Evolutionary conservation across 2,329 filamentous ascomycete genomes (phyloP), one percentile per base, ranked within the genome.

Genomic region (Nakataea oryzae): DNA sequence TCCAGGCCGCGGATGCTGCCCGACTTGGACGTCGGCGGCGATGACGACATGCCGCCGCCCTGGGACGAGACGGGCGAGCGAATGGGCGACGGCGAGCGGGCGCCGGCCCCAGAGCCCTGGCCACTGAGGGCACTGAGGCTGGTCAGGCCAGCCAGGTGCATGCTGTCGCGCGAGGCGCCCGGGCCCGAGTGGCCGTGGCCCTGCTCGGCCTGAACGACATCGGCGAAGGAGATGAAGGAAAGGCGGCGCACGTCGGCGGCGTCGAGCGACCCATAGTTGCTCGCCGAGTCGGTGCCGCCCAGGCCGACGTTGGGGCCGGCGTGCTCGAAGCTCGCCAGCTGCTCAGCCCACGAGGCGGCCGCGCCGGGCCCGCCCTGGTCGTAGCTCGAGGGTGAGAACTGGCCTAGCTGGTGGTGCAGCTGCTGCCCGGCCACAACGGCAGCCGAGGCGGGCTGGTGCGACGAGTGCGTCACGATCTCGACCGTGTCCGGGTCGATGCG

Each of bases 141-240:
- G 9, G 87, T 86, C 26, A 90, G 76, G 14, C 87, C 88, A 60
- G 85, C 82, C 63, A 88, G 76, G 71, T 91, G 86, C 62, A 90
- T 80, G 62, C 86, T 88, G 64, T 93, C 89, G 66, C 87, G 80
- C 67, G 82, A 86, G 54, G 73, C 75, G 24, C 79, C 77, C 41
- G 79, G 77, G 63, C 86, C 83, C 14, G 62, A 61, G 30, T 67
- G 64, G 50, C 28, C n/a, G 24, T 57, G 26, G 32, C 84, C 85
- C 69, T 93, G 90, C 72, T 95, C 90, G 41, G 88, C 84, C 72
- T 96, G 91, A 54, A 97, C 91, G 12, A 97, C 91, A 70, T 97
- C 93, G 64, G 93, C 93, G 74, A 97, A 97, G 9, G 92, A 96
- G 71, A 97, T 96, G 76, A 97, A 97, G 73, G 90, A 95, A 65